Evolutionary conservation across 345 rosid genomes (phyloP), one percentile per base, ranked within the genome.

Genomic region (Garcia nutans): DNA sequence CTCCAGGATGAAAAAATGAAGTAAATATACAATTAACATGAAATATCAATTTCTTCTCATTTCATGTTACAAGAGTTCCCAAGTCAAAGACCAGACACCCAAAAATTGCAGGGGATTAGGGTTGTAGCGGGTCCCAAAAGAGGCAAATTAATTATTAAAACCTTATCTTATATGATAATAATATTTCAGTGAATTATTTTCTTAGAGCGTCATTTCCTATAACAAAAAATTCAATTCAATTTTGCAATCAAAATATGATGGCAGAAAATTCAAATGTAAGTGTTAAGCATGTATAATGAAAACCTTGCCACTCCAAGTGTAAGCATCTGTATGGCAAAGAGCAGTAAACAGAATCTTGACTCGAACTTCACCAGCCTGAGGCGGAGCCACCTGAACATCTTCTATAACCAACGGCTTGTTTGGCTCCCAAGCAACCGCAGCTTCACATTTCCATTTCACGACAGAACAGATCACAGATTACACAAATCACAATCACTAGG

Each of bases 261-360:
- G 57, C 57, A 54, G 5, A 54, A 54, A 54, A 17, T 1, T 22
- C 22, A 54, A 11, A 1, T 17, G 20, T 16, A 54, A 17, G 5
- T 15, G 0, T 15, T 54, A 16, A 3, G 16, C 1, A 5, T 54
- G 58, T 54, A 15, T 54, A 3, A 3, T 5, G 7, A 12, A 54
- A 68, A 93, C 99, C 99, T 96, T 93, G 75, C 99, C 99, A 76
- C 98, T 89, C 99, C 99, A 96, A 9, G 99, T 93, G 85, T 96
- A 96, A 52, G 97, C 97, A 77, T 96, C 99, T 70, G 99, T 96
- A 78, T 96, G 99, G 76, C 99, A 96, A 28, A 96, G 93, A 77
- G 98, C 99, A 5, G 97, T 82, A 89, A 85, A 96, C 52, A 92
- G 88, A 71, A 96, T 88, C 90, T 90, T 82, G 86, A 93, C 69